Conservation (phyloP, 441 rosid genomes). For the Populus tomentosa region DNA sequence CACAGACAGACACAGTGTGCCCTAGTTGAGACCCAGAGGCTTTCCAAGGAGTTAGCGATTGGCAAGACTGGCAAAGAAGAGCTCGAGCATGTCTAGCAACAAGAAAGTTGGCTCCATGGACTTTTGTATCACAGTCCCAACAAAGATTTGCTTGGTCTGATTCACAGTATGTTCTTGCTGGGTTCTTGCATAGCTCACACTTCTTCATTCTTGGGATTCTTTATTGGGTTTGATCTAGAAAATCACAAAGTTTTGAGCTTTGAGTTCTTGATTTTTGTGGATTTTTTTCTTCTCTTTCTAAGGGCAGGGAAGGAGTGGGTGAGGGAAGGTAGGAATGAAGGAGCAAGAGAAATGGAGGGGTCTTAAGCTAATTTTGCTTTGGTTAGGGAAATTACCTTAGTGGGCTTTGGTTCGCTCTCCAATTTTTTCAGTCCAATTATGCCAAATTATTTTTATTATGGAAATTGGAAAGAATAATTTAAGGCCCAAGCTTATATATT, state of each 20-base stretch:
- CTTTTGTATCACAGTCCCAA: conserved; percentile 77
- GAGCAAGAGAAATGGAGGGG: not conserved
- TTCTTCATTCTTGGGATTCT: conserved; percentile 36
- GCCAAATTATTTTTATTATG: too few species aligned
- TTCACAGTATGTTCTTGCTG: conserved; percentile 66
- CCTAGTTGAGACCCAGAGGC: conserved; percentile 66
- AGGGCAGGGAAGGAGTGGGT: not conserved
- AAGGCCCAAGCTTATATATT: not conserved
- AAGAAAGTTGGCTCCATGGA: conserved; percentile 91
- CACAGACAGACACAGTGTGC: conserved; percentile 59
- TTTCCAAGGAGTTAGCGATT: conserved; percentile 64
- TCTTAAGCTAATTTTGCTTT: not conserved
- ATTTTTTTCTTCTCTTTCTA: not conserved
- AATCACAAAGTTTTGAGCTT: not conserved
- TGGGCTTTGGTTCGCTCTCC: not conserved
- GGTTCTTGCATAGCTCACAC: conserved; percentile 68
- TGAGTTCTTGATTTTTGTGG: not conserved
- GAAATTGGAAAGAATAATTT: too few species aligned
- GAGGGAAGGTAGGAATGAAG: not conserved
- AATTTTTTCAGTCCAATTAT: not conserved
- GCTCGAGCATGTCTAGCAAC: conserved; percentile 70
- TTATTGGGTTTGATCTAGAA: not conserved
- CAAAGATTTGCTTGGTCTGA: conserved; percentile 88
- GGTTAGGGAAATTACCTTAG: not conserved
- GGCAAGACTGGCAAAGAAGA: conserved; percentile 72